Percentiles rank a stretch among this genome's conserved stretches.
phyloP scores from a whole-genome alignment of 1,284 basidiomycete species.

The Schizophyllum commune region DNA sequence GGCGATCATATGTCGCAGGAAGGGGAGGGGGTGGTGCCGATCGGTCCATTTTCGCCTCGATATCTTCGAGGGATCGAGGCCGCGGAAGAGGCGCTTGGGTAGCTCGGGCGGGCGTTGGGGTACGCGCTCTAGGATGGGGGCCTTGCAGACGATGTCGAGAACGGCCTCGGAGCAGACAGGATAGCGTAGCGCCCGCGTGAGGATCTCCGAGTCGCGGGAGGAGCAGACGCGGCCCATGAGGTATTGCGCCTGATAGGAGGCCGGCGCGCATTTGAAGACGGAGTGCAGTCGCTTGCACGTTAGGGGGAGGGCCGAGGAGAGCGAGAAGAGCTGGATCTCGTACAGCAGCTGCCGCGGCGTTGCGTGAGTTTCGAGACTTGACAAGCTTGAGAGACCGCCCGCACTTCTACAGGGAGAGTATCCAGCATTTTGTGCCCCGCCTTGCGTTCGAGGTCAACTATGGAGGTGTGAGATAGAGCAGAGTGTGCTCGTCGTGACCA shows the following conservation, averaged over 20 bases:
- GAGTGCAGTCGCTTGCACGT: conserved; percentile 42
- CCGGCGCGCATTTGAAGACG: conserved; percentile 44
- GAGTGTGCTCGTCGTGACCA: too few relatives aligned
- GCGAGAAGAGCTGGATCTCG: conserved; percentile 60
- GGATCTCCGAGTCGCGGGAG: conserved; percentile 20
- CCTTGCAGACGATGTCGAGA: conserved; percentile 37
- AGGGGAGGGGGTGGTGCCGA: conserved; percentile 49
- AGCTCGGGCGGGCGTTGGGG: conserved; percentile 29
- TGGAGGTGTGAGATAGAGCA: background rate
- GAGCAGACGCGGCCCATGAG: conserved; percentile 32
- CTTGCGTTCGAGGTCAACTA: background rate
- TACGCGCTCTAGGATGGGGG: conserved; percentile 7
- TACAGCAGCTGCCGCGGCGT: conserved; percentile 51
- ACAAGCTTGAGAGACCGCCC: background rate
- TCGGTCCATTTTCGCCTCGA: conserved; percentile 26
- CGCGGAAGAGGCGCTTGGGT: conserved; percentile 56
- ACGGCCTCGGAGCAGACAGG: conserved; percentile 55
- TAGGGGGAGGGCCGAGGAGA: conserved; percentile 52
- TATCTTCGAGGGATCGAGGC: conserved; percentile 26
- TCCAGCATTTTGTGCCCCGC: background rate
- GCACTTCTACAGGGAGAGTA: background rate
- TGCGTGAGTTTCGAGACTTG: conserved; percentile 3
- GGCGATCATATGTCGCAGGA: conserved; percentile 50
- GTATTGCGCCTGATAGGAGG: conserved; percentile 53
- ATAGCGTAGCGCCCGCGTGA: conserved; percentile 52